A percentile compares a stretch with the other conserved stretches of the same genome.
Conservation (phyloP, 768 basidiomycete genomes). For the Paxillus rubicundulus region DNA sequence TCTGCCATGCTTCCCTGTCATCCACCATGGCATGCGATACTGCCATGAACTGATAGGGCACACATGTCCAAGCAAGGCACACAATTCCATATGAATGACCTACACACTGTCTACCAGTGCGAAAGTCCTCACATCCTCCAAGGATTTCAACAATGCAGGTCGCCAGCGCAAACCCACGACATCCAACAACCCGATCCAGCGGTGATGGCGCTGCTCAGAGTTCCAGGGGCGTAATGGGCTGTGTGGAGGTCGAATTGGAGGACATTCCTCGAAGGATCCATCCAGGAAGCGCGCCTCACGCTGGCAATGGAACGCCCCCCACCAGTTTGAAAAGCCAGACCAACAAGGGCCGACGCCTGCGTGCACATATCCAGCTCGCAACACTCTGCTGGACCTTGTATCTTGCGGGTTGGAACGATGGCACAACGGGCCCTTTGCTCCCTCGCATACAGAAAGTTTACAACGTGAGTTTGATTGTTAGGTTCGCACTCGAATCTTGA, state of each 20-base stretch:
- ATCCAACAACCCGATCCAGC: neutral
- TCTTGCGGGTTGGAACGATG: slow-evolving; percentile 40
- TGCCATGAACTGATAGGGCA: too few relatives aligned
- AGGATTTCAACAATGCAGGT: slow-evolving; percentile 18
- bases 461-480: slow-evolving; percentile 20
- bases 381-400: slow-evolving; percentile 36
- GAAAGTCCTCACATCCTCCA: neutral
- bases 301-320: neutral
- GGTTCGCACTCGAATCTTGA: neutral
- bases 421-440: slow-evolving; percentile 36
- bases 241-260: slow-evolving; percentile 5
- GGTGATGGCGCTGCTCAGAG: neutral
- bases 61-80: too few relatives aligned
- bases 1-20: neutral
- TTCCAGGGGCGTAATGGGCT: neutral
- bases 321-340: slow-evolving; percentile 5
- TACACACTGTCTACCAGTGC: neutral
- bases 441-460: slow-evolving; percentile 39
- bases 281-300: neutral
- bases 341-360: slow-evolving; percentile 18
- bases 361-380: slow-evolving; percentile 30
- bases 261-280: slow-evolving; percentile 3
- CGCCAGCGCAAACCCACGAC: slow-evolving; percentile 6
- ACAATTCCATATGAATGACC: too few relatives aligned
- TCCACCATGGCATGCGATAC: too few relatives aligned